These are phyloP conservation scores for Sporothrix brasiliensis DNA, from an alignment of 2,329 filamentous ascomycete species.

Conservation along the genomic window DNA sequence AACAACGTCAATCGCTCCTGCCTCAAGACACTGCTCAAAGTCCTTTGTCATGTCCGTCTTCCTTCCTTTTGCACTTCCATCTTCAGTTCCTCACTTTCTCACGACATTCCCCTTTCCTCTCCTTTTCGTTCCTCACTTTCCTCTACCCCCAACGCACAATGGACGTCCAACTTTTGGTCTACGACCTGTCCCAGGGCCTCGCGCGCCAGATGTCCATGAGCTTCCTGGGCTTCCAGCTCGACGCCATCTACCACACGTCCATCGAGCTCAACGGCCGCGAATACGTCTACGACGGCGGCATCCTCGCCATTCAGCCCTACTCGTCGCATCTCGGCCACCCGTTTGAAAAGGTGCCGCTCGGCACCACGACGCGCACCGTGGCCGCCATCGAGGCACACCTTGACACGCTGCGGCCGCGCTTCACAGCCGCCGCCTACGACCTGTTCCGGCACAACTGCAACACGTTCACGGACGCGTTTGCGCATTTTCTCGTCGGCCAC, in stretches of 20 bases:
- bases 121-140: not conserved
- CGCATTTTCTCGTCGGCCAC: conserved; percentile 84
- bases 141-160: conserved; percentile 48
- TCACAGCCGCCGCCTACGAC: conserved; percentile 86
- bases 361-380: conserved; percentile 74
- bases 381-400: conserved; percentile 87
- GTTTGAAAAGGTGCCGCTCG: conserved; percentile 74
- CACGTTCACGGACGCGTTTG: conserved; percentile 92
- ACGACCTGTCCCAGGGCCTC: conserved; percentile 71
- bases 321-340: conserved; percentile 84
- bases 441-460: conserved; percentile 94
- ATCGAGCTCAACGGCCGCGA: conserved; percentile 83
- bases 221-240: conserved; percentile 65
- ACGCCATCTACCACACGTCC: conserved; percentile 94
- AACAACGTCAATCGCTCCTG: conserved; percentile 11
- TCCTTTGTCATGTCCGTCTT: not conserved
- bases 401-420: conserved; percentile 78
- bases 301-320: conserved; percentile 79
- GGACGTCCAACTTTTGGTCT: conserved; percentile 77
- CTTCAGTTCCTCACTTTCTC: not conserved
- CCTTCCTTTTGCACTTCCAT: not conserved
- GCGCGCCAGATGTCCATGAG: conserved; percentile 59
- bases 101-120: not conserved
- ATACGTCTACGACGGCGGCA: conserved; percentile 86
- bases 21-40: not conserved